Base-by-base conservation (phyloP, 371 early-diverging fungal species). In the Astathelohania contejeani region DNA sequence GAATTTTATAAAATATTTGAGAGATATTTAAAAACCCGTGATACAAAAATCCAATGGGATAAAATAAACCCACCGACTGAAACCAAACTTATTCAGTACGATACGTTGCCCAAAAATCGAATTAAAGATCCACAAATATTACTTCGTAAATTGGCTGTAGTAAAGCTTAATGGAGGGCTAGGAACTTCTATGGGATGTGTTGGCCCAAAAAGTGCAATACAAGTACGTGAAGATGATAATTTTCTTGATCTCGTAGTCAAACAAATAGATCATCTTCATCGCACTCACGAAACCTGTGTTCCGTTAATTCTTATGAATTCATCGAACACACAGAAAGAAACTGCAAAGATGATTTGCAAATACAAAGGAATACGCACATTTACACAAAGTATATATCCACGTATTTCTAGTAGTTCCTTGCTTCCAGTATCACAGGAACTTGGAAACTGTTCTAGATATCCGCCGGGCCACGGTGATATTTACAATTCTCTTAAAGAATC, bases 141-240 rank as follows among this genome's bases (percentile, higher is more conserved):
- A 24, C 78, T 97, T 18, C 75, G 75, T 60, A 93, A 94, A 72
- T 79, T 97, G 9, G 94, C 92, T 44, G 92, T 97, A 3, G 77
- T 97, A 45, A 97, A 97, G 78, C 79, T 97, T 48, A 95, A 97
- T 67, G 95, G 98, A 70, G 98, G 95, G 58, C 81, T 95, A 28
- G 98, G 95, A 56, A 95, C 95, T 23, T 89, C 94, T 44, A 97
- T 97, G 98, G 98, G 97, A 26, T 91, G 90, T 67, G 86, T 88
- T 55, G 97, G 95, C n/a, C 97, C 97, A 54, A 97, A 97, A 76
- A 70, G 76, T 54, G 93, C 88, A 37, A 95, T 97, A 68, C 88
- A 92, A 76, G 92, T 97, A 24, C 82, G 89, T 66, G 90, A 91
- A 66, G 85, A 87, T 25, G 84, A 88, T 83, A 91, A 93, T 57